Conservation (phyloP, 1,139 yeast genomes). For the Debaryomyces psychrophilus region DNA sequence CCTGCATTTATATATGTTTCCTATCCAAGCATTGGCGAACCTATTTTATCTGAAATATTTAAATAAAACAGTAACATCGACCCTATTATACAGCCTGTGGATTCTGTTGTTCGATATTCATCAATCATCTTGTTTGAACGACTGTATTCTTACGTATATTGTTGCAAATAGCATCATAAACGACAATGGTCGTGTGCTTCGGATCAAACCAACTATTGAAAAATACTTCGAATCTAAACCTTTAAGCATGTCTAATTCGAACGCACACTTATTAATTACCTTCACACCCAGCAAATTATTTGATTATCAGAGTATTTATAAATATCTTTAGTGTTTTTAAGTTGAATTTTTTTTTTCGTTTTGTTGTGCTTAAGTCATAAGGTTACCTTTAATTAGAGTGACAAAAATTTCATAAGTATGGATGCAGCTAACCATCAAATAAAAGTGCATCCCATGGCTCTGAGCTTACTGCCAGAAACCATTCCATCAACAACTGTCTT, state of each 20-base stretch:
- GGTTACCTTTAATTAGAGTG: constrained; percentile 8
- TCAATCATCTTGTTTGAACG: not conserved
- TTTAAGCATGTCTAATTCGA: constrained; percentile 12
- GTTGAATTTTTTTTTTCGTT: constrained; percentile 3
- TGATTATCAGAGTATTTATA: not conserved
- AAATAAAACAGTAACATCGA: no score
- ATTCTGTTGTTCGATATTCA: not conserved
- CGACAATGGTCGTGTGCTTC: not conserved
- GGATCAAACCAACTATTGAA: constrained; percentile 2
- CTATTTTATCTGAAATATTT: no score
- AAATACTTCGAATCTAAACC: constrained; percentile 4
- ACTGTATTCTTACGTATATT: not conserved
- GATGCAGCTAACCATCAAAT: constrained; percentile 12
- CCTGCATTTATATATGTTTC: no score
- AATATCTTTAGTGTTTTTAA: not conserved
- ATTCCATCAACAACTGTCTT: constrained; percentile 14
- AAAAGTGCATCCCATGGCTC: constrained; percentile 3
- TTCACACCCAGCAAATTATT: constrained; percentile 6
- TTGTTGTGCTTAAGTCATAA: constrained; percentile 3
- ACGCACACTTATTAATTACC: constrained; percentile 13
- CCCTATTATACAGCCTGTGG: no score
- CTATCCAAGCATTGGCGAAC: no score
- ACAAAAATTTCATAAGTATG: constrained; percentile 9
- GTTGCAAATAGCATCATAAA: not conserved
- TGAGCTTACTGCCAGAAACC: constrained; percentile 2